Evolutionary conservation across 2,329 filamentous ascomycete genomes (phyloP).

Genomic region (Ophiocordyceps robertsii): DNA sequence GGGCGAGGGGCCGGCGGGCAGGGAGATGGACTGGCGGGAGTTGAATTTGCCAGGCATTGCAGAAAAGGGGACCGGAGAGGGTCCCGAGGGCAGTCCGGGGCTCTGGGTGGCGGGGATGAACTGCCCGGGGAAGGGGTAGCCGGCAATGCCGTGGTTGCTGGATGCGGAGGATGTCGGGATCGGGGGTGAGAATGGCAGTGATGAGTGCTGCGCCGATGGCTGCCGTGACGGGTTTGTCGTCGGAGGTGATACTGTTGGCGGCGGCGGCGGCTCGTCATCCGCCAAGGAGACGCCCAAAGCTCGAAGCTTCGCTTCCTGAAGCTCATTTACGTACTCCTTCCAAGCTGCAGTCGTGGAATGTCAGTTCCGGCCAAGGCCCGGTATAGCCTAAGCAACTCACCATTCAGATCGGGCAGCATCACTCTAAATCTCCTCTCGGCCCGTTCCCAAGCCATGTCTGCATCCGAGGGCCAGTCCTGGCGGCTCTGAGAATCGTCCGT

Average conservation of each 20-base stretch:
- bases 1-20: constrained; percentile 49
- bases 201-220: constrained; percentile 60
- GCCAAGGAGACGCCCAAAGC: constrained; percentile 78
- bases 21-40: constrained; percentile 58
- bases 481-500: constrained; percentile 48
- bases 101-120: constrained; percentile 52
- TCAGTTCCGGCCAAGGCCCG: constrained; percentile 4
- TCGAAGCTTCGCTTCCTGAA: constrained; percentile 84
- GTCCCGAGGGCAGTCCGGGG: constrained; percentile 48
- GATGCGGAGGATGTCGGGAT: constrained; percentile 65
- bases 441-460: constrained; percentile 44
- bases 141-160: constrained; percentile 46
- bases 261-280: constrained; percentile 53
- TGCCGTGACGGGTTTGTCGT: constrained; percentile 50
- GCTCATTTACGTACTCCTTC: constrained; percentile 66
- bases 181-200: constrained; percentile 71
- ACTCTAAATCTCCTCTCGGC: constrained; percentile 42
- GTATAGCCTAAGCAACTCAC: constrained; percentile 17
- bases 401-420: constrained; percentile 55
- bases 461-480: constrained; percentile 50
- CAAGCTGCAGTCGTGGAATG: constrained; percentile 28
- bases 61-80: constrained; percentile 60
- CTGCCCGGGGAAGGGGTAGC: constrained; percentile 41
- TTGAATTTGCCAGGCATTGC: constrained; percentile 47
- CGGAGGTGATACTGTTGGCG: constrained; percentile 53